Evolutionary conservation across 2,329 filamentous ascomycete genomes (phyloP), one percentile per base, ranked within the genome.

Genomic region (Alternaria sp.): DNA sequence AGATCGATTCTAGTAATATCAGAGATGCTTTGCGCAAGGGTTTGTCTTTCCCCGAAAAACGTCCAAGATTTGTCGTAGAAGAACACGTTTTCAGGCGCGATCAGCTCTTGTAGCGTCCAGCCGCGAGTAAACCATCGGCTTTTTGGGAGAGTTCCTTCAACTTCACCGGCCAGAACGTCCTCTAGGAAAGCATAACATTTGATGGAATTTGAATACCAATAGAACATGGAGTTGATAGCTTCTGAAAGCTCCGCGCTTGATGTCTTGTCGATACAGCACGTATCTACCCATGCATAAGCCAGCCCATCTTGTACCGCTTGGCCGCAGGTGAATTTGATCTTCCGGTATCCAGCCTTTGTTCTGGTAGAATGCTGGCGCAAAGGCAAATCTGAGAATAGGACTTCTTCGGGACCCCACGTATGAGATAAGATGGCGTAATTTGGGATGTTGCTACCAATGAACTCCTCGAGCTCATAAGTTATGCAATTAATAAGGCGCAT

Each of bases 161-260:
- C 0, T 2, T 5, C 8, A 3, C 0, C 0, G 0, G 33, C 33
- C 33, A 1, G 3, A 4, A 28, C 46, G 1, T 45, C 43, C 4
- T 4, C 20, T 6, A 45, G 6, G 4, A 21, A 45, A 8, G 20
- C 43, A 2, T 45, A 45, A 9, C 43, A 45, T 3, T 1, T 20
- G 5, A 0, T 4, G 2, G 43, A 21, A 0, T 2, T 1, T 2
- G 12, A 5, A 14, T 45, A 45, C 43, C 43, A 45, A 5, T 21
- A 0, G 43, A 45, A 45, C 43, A 45, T 45, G 20, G 43, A 23
- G 5, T 14, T 45, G 20, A 45, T 45, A 8, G 43, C 43, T 2
- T 45, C 43, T 15, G 44, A 46, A 0, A 46, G 44, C 4, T 46
- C 44, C 14, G 44, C 18, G 11, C 44, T 46, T 18, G 33, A 41